These are phyloP conservation scores for Phytopythium delawarense DNA, from an alignment of 352 stramenopile species.

Conservation along the genomic window DNA sequence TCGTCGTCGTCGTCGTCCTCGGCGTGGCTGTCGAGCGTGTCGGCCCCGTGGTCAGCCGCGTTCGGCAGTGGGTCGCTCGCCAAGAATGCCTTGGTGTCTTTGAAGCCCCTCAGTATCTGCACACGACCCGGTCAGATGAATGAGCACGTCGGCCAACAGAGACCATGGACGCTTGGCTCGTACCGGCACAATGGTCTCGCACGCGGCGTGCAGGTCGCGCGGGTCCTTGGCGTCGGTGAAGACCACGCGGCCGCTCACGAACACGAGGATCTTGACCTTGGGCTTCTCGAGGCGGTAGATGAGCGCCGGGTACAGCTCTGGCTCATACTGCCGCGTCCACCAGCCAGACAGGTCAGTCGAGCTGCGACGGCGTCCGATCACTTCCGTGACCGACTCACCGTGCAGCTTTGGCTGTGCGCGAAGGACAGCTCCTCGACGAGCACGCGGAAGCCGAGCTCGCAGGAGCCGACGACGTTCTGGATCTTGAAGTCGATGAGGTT, in stretches of 20 bases:
- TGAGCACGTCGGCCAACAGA: neutral
- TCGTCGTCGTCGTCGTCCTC: constrained; percentile 7
- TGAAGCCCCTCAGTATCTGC: constrained; percentile 64
- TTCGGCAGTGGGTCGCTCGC: constrained; percentile 3
- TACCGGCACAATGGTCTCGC: constrained; percentile 77
- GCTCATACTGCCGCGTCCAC: constrained; percentile 89
- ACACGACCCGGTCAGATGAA: constrained; percentile 1
- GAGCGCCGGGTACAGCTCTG: constrained; percentile 98
- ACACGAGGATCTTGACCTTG: constrained; percentile 98
- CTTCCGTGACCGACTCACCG: constrained; percentile 20
- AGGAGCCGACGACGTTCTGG: constrained; percentile 78
- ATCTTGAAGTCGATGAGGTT: constrained; percentile 89
- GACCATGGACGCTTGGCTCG: constrained; percentile 2
- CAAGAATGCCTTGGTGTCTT: constrained; percentile 38
- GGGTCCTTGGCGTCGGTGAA: constrained; percentile 93
- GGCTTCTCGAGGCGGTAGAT: constrained; percentile 97
- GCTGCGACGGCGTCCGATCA: neutral
- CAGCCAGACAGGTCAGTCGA: neutral
- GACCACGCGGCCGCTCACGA: constrained; percentile 98
- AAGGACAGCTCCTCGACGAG: constrained; percentile 81
- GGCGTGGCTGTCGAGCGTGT: constrained; percentile 6
- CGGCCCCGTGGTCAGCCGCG: neutral
- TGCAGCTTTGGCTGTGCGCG: constrained; percentile 68
- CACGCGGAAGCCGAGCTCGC: constrained; percentile 68
- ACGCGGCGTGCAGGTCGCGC: constrained; percentile 76